Percentiles rank a stretch among this genome's conserved stretches.
phyloP scores from a whole-genome alignment of 2,329 filamentous ascomycete genomes.

The Microdochium paspali region DNA sequence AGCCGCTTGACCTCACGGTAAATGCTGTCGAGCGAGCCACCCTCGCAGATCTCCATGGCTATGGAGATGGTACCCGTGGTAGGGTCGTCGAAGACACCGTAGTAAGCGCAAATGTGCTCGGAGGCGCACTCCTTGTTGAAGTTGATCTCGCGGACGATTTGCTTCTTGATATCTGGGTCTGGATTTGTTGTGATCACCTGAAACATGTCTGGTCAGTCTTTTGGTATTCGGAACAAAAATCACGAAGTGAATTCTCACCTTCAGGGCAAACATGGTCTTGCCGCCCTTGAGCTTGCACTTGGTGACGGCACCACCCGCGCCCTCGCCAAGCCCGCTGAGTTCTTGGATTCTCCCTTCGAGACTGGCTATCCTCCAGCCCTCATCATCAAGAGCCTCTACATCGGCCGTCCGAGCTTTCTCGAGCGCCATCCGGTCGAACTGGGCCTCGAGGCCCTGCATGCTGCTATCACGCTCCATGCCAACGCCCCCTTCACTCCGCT shows the following conservation, averaged over 20 bases:
- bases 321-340: constrained; percentile 83
- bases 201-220: constrained; percentile 5
- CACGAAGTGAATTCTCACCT: constrained; percentile 46
- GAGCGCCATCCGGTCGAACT: constrained; percentile 67
- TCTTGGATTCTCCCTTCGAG: constrained; percentile 81
- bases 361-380: constrained; percentile 90
- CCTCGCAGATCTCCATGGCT: constrained; percentile 98
- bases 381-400: constrained; percentile 89
- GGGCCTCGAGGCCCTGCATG: constrained; percentile 62
- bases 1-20: constrained; percentile 96
- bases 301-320: constrained; percentile 91
- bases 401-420: constrained; percentile 79
- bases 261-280: constrained; percentile 91
- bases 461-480: constrained; percentile 79
- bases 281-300: constrained; percentile 81
- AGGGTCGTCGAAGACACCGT: constrained; percentile 92
- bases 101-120: constrained; percentile 94
- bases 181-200: constrained; percentile 98
- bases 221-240: not conserved
- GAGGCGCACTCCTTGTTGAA: constrained; percentile 98
- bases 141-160: constrained; percentile 89
- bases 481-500: constrained; percentile 64
- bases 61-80: constrained; percentile 96
- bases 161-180: constrained; percentile 95
- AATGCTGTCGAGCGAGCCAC: constrained; percentile 89